These are phyloP conservation scores for Neobulgaria alba DNA, from an alignment of 2,329 filamentous ascomycete species.

Conservation along the genomic window DNA sequence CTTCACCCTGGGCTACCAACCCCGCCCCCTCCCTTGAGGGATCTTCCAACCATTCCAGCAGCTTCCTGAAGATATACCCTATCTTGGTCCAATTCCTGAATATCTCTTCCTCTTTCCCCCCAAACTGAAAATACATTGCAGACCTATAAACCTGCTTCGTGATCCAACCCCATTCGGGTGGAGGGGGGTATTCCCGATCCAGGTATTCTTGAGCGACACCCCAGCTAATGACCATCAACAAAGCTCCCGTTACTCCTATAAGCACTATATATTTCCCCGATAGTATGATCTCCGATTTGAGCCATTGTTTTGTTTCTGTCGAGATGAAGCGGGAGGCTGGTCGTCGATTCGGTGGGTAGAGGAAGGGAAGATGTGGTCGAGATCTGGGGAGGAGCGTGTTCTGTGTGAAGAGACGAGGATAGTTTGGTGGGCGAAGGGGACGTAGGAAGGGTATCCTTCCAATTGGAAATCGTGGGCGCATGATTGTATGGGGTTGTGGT, in stretches of 20 bases:
- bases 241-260: conserved; percentile 54
- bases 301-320: conserved; percentile 64
- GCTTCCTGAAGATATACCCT: conserved; percentile 48
- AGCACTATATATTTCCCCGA: conserved; percentile 60
- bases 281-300: conserved; percentile 62
- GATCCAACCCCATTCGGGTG: conserved; percentile 69
- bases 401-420: conserved; percentile 47
- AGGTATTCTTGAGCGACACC: conserved; percentile 65
- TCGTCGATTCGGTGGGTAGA: conserved; percentile 36
- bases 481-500: conserved; percentile 7
- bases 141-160: conserved; percentile 61
- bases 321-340: conserved; percentile 57
- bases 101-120: conserved; percentile 13
- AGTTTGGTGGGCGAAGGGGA: conserved; percentile 25
- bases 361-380: conserved; percentile 58
- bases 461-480: conserved; percentile 28
- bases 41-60: conserved; percentile 63
- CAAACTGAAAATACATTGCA: conserved; percentile 29
- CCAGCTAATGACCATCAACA: conserved; percentile 50
- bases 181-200: conserved; percentile 71
- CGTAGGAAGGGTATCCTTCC: conserved; percentile 34
- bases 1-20: conserved; percentile 37
- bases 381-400: conserved; percentile 40
- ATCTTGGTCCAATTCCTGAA: conserved; percentile 56
- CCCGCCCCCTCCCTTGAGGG: conserved; percentile 58